Evolutionary conservation across 148 eudicot genomes (phyloP).

Genomic region (Rhododendron ovatum): DNA sequence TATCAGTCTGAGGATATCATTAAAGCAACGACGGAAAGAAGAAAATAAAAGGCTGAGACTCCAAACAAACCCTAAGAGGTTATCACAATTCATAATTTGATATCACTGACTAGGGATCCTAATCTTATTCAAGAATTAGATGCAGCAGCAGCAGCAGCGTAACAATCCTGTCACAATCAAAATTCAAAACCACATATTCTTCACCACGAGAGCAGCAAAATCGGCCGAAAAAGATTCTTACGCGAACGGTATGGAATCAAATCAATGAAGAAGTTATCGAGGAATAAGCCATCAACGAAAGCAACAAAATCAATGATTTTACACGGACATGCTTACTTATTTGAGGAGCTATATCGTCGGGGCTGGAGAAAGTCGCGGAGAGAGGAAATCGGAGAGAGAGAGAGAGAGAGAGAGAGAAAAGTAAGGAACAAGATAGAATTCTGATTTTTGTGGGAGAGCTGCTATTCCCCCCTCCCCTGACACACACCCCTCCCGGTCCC

Average conservation of each 20-base stretch:
- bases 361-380: neutral
- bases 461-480: too few species aligned
- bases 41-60: neutral
- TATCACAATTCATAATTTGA: neutral
- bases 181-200: neutral
- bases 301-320: neutral
- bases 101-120: neutral
- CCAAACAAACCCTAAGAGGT: neutral
- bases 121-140: neutral
- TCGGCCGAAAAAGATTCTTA: neutral
- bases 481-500: too few species aligned
- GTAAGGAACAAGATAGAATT: neutral
- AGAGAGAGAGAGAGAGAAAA: neutral
- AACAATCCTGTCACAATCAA: neutral
- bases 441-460: too few species aligned
- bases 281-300: neutral
- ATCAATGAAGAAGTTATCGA: neutral
- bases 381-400: neutral
- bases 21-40: neutral
- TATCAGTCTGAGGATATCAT: neutral
- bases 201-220: neutral
- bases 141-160: neutral
- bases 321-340: neutral
- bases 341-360: neutral
- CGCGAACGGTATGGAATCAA: neutral